phyloP scores from a whole-genome alignment of 2,329 filamentous ascomycete species.

The Dendrostoma leiphaemia region DNA sequence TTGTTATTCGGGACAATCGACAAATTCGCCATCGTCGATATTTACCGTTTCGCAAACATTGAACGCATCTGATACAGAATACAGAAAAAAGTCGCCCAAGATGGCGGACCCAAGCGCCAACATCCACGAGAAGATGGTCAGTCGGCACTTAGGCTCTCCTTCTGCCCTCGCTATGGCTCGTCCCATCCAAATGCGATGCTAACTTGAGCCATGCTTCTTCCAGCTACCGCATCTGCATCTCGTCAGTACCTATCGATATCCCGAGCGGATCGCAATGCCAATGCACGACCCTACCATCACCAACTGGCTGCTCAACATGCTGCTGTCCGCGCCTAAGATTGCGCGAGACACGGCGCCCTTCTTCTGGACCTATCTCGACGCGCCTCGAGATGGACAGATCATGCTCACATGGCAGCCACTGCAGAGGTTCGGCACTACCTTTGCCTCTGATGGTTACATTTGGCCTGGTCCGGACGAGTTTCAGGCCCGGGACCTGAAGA shows the following conservation, averaged over 20 bases:
- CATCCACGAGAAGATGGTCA: conserved; percentile 28
- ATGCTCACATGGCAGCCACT: conserved; percentile 87
- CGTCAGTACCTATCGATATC: conserved; percentile 79
- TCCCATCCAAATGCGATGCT: conserved; percentile 28
- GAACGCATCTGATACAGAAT: background rate
- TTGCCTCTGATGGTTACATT: conserved; percentile 87
- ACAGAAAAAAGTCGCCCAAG: conserved; percentile 17
- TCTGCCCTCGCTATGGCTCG: background rate
- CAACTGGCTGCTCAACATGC: conserved; percentile 59
- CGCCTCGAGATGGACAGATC: conserved; percentile 77
- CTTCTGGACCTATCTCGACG: conserved; percentile 89
- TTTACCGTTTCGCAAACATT: background rate
- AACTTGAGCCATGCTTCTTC: conserved; percentile 22
- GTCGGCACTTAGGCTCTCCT: background rate
- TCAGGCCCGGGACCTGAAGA: conserved; percentile 70
- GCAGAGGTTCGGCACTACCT: conserved; percentile 66
- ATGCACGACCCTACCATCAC: conserved; percentile 66
- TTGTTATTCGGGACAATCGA: conserved; percentile 2
- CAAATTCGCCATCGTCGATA: background rate
- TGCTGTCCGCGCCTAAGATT: conserved; percentile 75
- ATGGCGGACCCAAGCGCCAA: conserved; percentile 33
- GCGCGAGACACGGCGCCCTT: conserved; percentile 82
- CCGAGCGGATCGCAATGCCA: conserved; percentile 67
- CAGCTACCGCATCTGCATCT: conserved; percentile 89
- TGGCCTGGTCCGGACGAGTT: conserved; percentile 82